phyloP scores from a whole-genome alignment of 805 yeast species.

The Candida peoriensis region DNA sequence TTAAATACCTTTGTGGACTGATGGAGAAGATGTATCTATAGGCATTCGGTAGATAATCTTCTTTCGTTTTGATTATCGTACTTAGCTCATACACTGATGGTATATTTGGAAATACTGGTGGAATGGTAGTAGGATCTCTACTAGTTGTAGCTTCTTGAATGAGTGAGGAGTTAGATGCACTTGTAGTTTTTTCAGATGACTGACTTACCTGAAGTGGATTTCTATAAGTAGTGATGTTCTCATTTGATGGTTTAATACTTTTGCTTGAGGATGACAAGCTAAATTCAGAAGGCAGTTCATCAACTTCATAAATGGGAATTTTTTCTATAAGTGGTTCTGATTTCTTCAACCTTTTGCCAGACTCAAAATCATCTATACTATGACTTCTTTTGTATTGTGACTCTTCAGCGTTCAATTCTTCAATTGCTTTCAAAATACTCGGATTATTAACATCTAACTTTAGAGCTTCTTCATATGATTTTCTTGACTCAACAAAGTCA shows the following conservation, averaged over 20 bases:
- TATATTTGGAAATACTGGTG: conserved; percentile 31
- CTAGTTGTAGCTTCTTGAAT: background rate
- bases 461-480: conserved; percentile 32
- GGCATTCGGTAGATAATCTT: conserved; percentile 22
- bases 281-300: conserved; percentile 37
- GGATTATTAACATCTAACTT: conserved; percentile 36
- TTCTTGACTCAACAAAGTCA: conserved; percentile 23
- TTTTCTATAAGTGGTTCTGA: conserved; percentile 3
- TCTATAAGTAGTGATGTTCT: background rate
- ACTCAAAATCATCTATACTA: conserved; percentile 37
- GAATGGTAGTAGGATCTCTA: background rate
- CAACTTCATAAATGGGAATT: conserved; percentile 38
- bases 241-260: no score
- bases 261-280: background rate
- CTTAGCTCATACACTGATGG: conserved; percentile 44
- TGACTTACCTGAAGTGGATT: background rate
- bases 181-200: no score
- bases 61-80: conserved; percentile 33
- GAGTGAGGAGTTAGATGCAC: no score
- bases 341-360: conserved; percentile 25
- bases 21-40: conserved; percentile 34
- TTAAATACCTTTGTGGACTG: conserved; percentile 20
- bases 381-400: conserved; percentile 39
- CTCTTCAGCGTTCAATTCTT: conserved; percentile 27
- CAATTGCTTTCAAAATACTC: conserved; percentile 27